phyloP scores from a whole-genome alignment of 2,329 filamentous ascomycete species.

The Alternaria longipes region DNA sequence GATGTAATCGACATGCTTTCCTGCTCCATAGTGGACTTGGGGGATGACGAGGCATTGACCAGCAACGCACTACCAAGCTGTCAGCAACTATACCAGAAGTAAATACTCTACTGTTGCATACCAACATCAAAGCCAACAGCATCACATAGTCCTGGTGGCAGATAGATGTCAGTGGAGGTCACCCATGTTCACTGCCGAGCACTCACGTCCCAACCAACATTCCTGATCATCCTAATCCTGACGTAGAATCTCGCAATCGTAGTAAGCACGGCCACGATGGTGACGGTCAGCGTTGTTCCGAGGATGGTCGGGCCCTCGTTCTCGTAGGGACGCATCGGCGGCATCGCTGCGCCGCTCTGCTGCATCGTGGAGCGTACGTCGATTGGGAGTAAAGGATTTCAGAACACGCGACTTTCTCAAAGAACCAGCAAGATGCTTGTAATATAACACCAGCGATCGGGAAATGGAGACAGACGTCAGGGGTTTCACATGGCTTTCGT shows the following conservation, averaged over 20 bases:
- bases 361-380: neutral
- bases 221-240: constrained; percentile 59
- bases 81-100: constrained; percentile 9
- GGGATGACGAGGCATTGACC: constrained; percentile 55
- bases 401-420: neutral
- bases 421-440: neutral
- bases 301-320: constrained; percentile 53
- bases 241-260: constrained; percentile 59
- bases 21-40: constrained; percentile 57
- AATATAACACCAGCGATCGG: neutral
- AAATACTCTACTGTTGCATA: constrained; percentile 14
- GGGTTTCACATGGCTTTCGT: constrained; percentile 2
- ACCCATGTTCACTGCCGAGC: neutral
- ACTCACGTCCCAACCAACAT: constrained; percentile 60
- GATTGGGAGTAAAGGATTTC: neutral
- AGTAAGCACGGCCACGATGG: constrained; percentile 52
- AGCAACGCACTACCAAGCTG: constrained; percentile 42
- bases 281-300: constrained; percentile 53
- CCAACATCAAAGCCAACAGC: constrained; percentile 51
- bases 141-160: constrained; percentile 55
- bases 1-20: constrained; percentile 58
- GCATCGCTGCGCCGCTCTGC: neutral
- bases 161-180: constrained; percentile 15
- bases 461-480: neutral
- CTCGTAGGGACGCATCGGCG: neutral